Evolutionary conservation across 2,329 filamentous ascomycete species (phyloP).

Genomic region (Stagonosporopsis cucurbitacearum): DNA sequence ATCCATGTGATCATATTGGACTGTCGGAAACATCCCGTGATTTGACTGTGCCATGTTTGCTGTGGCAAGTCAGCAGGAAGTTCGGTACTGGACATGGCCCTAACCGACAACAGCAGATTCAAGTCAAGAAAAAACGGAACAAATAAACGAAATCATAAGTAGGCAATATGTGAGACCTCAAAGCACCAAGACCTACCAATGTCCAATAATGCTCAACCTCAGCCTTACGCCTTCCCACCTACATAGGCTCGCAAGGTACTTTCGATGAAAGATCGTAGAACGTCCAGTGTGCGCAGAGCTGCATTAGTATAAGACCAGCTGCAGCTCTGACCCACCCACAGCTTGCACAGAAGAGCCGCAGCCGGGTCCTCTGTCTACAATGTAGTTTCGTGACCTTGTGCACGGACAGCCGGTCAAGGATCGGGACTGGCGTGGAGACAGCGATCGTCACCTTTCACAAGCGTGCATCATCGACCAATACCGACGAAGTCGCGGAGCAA

Average conservation of each 20-base stretch:
- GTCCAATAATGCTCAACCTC: constrained; percentile 26
- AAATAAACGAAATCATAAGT: background rate
- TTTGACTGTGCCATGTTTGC: constrained; percentile 37
- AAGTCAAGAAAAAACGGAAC: background rate
- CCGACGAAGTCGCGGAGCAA: background rate
- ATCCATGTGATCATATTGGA: constrained; percentile 23
- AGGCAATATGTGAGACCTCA: constrained; percentile 4
- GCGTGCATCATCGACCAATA: constrained; percentile 7
- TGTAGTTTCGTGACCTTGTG: constrained; percentile 6
- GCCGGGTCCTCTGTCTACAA: constrained; percentile 6
- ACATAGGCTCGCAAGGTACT: constrained; percentile 23
- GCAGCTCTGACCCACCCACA: constrained; percentile 34
- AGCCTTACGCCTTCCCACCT: constrained; percentile 42
- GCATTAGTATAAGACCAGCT: constrained; percentile 44
- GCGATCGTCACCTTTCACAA: constrained; percentile 9
- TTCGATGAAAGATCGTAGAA: constrained; percentile 24
- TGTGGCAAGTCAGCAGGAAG: constrained; percentile 31
- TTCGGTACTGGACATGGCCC: background rate
- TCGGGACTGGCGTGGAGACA: constrained; percentile 24
- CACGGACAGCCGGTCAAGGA: constrained; percentile 30
- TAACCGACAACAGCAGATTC: background rate
- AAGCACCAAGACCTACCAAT: constrained; percentile 25
- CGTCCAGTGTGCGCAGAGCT: constrained; percentile 33
- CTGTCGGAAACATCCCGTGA: constrained; percentile 21
- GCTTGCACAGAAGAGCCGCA: constrained; percentile 13